phyloP scores from a whole-genome alignment of 306 rosid genomes.

The Senna siamea region DNA sequence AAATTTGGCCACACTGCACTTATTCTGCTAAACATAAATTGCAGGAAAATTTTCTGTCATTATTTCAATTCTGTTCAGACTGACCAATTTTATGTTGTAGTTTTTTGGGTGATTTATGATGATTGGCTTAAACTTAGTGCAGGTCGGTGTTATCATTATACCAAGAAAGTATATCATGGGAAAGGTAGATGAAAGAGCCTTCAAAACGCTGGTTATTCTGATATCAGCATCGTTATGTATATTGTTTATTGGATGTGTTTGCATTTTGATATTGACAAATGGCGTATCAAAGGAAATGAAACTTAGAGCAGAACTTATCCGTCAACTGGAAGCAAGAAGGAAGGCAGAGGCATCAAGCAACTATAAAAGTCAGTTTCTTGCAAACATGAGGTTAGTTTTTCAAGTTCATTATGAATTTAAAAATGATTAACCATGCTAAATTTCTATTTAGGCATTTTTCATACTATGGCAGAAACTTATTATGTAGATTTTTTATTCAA shows the following conservation, averaged over 20 bases:
- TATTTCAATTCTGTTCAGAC: neutral
- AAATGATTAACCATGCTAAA: neutral
- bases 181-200: constrained; percentile 93
- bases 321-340: constrained; percentile 97
- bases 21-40: neutral
- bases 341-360: constrained; percentile 98
- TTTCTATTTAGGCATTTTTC: neutral
- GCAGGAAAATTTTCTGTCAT: too few relatives aligned
- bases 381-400: constrained; percentile 86
- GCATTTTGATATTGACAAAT: constrained; percentile 89
- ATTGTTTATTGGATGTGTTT: constrained; percentile 87
- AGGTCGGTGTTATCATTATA: constrained; percentile 97
- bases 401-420: constrained; percentile 7
- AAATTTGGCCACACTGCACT: constrained; percentile 37
- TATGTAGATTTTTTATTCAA: constrained; percentile 6
- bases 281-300: constrained; percentile 99
- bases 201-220: constrained; percentile 87
- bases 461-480: neutral
- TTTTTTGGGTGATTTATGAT: neutral
- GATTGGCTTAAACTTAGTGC: constrained; percentile 44
- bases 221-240: constrained; percentile 91
- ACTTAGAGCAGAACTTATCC: constrained; percentile 93
- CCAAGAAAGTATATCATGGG: constrained; percentile 98
- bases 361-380: constrained; percentile 96
- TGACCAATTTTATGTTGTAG: neutral